Base-by-base conservation (phyloP, 352 stramenopile genomes). In the Globisporangium mamillatum region DNA sequence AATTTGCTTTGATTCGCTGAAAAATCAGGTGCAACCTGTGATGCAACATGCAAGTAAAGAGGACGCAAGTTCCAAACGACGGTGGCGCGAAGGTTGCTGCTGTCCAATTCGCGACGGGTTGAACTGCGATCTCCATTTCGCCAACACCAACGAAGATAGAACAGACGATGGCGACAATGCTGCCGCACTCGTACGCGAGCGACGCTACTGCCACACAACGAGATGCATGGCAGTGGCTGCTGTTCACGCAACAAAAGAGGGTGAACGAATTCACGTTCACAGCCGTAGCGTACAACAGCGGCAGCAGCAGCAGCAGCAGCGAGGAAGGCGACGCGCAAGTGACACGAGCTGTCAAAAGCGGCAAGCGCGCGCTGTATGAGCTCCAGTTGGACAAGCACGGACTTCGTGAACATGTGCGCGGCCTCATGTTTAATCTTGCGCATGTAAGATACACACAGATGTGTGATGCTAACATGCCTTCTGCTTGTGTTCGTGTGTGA, bases 181-280 rank as follows among this genome's bases (percentile, higher is more conserved):
- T 44, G 16, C 41, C 76, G 62, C 70, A 67, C 25, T 85, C 80
- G 63, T 88, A 87, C 61, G 74, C 70, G 29, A 67, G 73, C 41
- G 70, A 79, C 16, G 65, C 25, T 2, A 24, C 7, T 16, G 32
- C 48, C 50, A 41, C 48, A 8, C 1, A 25, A 46, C 24, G 16
- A 8, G 44, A 9, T 20, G 18, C 67, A 32, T 87, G 80, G 80
- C 61, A 65, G 41, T 89, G 84, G 84, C 60, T 88, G 56, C 67
- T 90, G 52, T 88, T 88, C 52, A 71, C 61, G 12, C 72, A 80
- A 6, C 74, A 81, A 32, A 36, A 44, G 27, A 22, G 22, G 4
- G 27, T 60, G 36, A 16, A 41, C 25, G 24, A 34, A 32, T 70
- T 88, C 24, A 61, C 76, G 12, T 78, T 88, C 55, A 84, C 80